Conservation (phyloP, 2,329 filamentous ascomycete species). For the Phyllosticta citrichinensis region DNA sequence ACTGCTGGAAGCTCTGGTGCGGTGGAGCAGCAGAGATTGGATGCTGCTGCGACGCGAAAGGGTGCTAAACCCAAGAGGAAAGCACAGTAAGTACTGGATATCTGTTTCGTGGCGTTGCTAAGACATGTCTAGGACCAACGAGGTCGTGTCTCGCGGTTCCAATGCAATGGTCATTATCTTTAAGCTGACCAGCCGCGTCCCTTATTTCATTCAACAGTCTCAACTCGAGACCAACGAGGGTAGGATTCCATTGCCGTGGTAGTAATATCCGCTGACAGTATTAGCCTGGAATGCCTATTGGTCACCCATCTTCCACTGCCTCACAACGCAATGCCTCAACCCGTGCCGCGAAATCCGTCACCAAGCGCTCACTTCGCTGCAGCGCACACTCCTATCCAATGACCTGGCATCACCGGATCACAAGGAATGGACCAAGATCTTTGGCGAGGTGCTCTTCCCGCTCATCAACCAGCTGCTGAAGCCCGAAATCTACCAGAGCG, state of each 20-base stretch:
- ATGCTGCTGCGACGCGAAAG: slow-evolving; percentile 45
- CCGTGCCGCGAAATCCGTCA: slow-evolving; percentile 88
- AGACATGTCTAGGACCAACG: slow-evolving; percentile 47
- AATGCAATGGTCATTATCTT: slow-evolving; percentile 76
- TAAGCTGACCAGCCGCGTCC: slow-evolving; percentile 69
- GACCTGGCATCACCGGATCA: slow-evolving; percentile 76
- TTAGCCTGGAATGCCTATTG: slow-evolving; percentile 94
- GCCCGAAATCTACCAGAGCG: slow-evolving; percentile 86
- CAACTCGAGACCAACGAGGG: slow-evolving; percentile 81
- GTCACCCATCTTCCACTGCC: slow-evolving; percentile 83
- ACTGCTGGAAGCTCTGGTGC: slow-evolving; percentile 67
- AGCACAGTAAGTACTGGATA: slow-evolving; percentile 40
- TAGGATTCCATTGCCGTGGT: slow-evolving; percentile 27
- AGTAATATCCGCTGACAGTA: slow-evolving; percentile 9
- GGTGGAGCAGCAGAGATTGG: slow-evolving; percentile 57
- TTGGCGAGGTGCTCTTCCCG: slow-evolving; percentile 86
- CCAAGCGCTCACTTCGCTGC: slow-evolving; percentile 74
- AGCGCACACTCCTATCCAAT: slow-evolving; percentile 74
- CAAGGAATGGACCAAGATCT: slow-evolving; percentile 90
- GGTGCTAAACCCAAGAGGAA: slow-evolving; percentile 39
- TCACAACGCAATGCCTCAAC: slow-evolving; percentile 87
- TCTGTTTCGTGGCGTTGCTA: not conserved
- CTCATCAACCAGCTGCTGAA: slow-evolving; percentile 79
- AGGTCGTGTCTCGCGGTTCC: slow-evolving; percentile 64
- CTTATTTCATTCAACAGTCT: slow-evolving; percentile 81